Conservation (phyloP, 192 early-diverging fungal genomes). For the Lobosporangium transversale region DNA sequence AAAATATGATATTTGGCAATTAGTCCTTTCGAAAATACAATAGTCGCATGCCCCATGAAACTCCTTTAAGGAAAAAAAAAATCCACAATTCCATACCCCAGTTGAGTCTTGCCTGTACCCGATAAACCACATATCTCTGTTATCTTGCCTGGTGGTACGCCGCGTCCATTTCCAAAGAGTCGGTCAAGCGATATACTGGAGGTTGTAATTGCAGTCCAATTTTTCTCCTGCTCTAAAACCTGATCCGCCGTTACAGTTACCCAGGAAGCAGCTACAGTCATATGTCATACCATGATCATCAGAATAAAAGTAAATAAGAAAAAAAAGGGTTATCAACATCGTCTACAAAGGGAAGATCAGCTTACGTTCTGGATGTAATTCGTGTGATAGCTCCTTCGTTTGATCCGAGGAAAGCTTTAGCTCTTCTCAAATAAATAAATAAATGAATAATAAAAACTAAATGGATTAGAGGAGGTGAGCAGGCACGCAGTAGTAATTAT, state of each 20-base stretch:
- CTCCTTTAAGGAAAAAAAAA: too few species aligned
- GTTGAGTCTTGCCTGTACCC: slow-evolving; percentile 39
- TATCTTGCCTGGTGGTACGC: slow-evolving; percentile 31
- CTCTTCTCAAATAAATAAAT: too few species aligned
- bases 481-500: too few species aligned
- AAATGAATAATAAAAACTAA: too few species aligned
- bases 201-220: slow-evolving; percentile 22
- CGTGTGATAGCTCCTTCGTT: slow-evolving; percentile 5
- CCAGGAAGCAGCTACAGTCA: not conserved
- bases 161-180: slow-evolving; percentile 25
- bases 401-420: slow-evolving; percentile 21
- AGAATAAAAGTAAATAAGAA: not conserved
- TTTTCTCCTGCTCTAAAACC: slow-evolving; percentile 22
- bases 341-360: not conserved
- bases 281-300: too few species aligned
- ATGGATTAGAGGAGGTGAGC: too few species aligned
- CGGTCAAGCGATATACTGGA: slow-evolving; percentile 25
- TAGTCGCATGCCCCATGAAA: too few species aligned
- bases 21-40: too few species aligned
- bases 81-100: slow-evolving; percentile 16
- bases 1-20: too few species aligned
- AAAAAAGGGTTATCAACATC: not conserved
- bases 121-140: slow-evolving; percentile 40
- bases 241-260: slow-evolving; percentile 12
- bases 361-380: slow-evolving; percentile 22